Evolutionary conservation across 2,329 filamentous ascomycete species (phyloP).

Genomic region (Fusarium pseudoanthophilum): DNA sequence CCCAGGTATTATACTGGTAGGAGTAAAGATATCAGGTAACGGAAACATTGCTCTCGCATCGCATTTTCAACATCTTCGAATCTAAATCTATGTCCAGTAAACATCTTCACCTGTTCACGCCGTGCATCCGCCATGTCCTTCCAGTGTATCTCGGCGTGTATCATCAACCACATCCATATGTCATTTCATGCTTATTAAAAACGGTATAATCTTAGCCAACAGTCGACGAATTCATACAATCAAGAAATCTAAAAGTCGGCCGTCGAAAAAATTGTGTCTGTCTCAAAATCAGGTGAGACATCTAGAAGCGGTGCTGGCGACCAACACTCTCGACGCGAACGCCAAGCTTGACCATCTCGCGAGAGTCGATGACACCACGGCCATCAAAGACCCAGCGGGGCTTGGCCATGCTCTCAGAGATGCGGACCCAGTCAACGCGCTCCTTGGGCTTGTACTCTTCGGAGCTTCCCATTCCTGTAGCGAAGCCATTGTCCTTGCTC

Average conservation of each 20-base stretch:
- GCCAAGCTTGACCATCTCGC: slow-evolving; percentile 60
- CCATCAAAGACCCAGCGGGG: slow-evolving; percentile 68
- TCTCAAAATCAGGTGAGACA: slow-evolving; percentile 9
- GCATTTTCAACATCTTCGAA: slow-evolving; percentile 39
- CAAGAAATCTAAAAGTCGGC: slow-evolving; percentile 41
- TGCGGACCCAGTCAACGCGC: slow-evolving; percentile 62
- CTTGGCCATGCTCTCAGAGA: slow-evolving; percentile 61
- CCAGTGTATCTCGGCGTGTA: slow-evolving; percentile 35
- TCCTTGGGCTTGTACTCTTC: slow-evolving; percentile 60
- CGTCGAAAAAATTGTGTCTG: slow-evolving; percentile 25
- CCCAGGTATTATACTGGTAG: not conserved
- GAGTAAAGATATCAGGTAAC: not conserved
- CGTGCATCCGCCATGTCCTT: slow-evolving; percentile 28
- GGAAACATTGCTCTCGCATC: slow-evolving; percentile 38
- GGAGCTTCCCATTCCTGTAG: slow-evolving; percentile 56
- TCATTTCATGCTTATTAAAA: slow-evolving; percentile 49
- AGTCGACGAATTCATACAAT: slow-evolving; percentile 43
- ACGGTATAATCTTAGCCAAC: slow-evolving; percentile 45
- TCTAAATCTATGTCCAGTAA: slow-evolving; percentile 45
- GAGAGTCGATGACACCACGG: slow-evolving; percentile 62
- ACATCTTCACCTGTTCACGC: slow-evolving; percentile 33
- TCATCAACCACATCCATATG: slow-evolving; percentile 43
- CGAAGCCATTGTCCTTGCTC: slow-evolving; percentile 52
- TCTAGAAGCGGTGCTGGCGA: slow-evolving; percentile 56
- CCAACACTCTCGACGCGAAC: slow-evolving; percentile 65